Conservation (phyloP, 139 green algal species). For the Bryopsis sp. region DNA sequence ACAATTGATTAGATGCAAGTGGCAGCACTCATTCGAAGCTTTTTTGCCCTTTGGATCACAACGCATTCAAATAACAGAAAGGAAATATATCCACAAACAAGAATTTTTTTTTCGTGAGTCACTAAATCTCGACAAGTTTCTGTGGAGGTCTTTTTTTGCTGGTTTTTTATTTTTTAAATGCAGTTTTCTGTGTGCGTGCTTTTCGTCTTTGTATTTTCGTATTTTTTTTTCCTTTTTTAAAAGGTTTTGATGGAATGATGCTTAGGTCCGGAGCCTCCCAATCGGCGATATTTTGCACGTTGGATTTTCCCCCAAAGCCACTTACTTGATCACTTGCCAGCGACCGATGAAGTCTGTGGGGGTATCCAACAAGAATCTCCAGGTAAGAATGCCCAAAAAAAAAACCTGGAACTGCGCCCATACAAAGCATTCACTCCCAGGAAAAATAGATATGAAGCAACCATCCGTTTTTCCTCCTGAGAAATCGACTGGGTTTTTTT, state of each 20-base stretch:
- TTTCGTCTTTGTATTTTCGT: not conserved
- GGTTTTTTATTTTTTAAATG: not conserved
- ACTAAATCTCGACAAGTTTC: not conserved
- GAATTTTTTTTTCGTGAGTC: not conserved
- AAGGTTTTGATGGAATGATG: not conserved
- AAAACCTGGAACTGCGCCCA: too few species aligned
- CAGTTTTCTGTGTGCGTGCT: not conserved
- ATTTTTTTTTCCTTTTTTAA: not conserved
- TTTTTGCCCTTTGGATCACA: too few species aligned
- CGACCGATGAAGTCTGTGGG: constrained; percentile 1
- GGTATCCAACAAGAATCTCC: constrained; percentile 14
- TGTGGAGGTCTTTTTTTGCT: not conserved
- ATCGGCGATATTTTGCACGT: not conserved
- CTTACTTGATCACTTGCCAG: constrained; percentile 14
- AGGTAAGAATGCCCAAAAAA: too few species aligned
- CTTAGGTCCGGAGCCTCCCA: not conserved
- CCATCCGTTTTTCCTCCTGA: too few species aligned
- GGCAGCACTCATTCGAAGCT: too few species aligned
- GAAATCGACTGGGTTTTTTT: too few species aligned
- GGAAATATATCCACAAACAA: not conserved
- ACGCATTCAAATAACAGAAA: too few species aligned
- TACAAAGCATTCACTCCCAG: too few species aligned
- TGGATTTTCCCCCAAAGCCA: not conserved
- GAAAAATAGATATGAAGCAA: too few species aligned
- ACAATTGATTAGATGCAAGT: too few species aligned